phyloP scores from a whole-genome alignment of 1,284 basidiomycete species.

The Cutaneotrichosporon curvatum region DNA sequence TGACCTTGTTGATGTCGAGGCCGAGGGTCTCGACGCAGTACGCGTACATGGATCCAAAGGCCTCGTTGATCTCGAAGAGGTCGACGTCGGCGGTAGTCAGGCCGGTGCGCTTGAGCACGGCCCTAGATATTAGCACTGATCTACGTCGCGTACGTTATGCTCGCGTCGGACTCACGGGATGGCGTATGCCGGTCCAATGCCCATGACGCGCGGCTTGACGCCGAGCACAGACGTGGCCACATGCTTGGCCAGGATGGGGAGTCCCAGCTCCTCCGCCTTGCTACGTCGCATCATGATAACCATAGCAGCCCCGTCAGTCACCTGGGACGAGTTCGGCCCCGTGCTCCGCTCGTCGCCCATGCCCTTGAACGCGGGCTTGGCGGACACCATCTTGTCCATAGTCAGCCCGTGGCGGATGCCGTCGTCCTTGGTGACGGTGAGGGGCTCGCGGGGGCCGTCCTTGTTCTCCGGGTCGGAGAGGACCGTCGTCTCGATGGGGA shows the following conservation, averaged over 20 bases:
- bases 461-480: constrained; percentile 22
- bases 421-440: constrained; percentile 66
- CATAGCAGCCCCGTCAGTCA: constrained; percentile 83
- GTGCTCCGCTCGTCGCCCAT: constrained; percentile 69
- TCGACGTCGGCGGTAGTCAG: constrained; percentile 66
- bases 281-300: constrained; percentile 77
- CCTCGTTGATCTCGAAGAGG: constrained; percentile 81
- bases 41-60: constrained; percentile 77
- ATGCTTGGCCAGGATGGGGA: constrained; percentile 69
- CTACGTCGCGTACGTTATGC: too few species aligned
- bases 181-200: constrained; percentile 66
- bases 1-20: constrained; percentile 68
- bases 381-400: constrained; percentile 59
- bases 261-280: constrained; percentile 70
- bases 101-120: constrained; percentile 57
- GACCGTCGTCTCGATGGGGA: constrained; percentile 60
- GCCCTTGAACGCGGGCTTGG: constrained; percentile 76
- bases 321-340: constrained; percentile 72
- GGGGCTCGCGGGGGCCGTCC: constrained; percentile 43
- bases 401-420: constrained; percentile 74
- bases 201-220: constrained; percentile 72
- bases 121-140: too few species aligned
- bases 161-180: constrained; percentile 50
- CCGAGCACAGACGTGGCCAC: constrained; percentile 67
- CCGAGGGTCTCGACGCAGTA: constrained; percentile 66